A percentile compares a stretch with the other conserved stretches of the same genome.
Evolutionary conservation across 345 rosid species (phyloP).

Genomic region (Populus simonii): DNA sequence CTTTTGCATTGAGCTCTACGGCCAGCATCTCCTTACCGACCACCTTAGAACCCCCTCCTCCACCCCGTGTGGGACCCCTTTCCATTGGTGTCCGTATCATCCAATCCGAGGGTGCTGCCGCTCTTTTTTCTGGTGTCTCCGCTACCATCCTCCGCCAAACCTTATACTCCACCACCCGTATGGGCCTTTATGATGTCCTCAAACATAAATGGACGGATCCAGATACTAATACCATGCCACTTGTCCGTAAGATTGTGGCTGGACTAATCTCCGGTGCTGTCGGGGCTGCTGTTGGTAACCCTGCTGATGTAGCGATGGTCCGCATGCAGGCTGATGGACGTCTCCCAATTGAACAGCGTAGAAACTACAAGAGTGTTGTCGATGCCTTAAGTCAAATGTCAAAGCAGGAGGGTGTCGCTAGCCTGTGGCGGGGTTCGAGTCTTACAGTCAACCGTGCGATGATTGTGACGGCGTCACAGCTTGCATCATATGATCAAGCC

Average conservation of each 20-base stretch:
- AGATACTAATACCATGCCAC: conserved; percentile 5
- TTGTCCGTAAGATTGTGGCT: neutral
- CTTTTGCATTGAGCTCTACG: neutral
- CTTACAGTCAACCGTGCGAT: conserved; percentile 14
- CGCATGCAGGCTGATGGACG: conserved; percentile 22
- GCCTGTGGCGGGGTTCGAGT: conserved; percentile 12
- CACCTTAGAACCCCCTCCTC: neutral
- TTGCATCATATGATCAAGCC: conserved; percentile 14
- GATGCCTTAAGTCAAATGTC: conserved; percentile 21
- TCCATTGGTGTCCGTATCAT: conserved; percentile 10
- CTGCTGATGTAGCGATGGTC: conserved; percentile 20
- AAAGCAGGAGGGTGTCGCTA: conserved; percentile 13
- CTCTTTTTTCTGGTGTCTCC: conserved; percentile 12
- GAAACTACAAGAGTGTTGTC: conserved; percentile 15
- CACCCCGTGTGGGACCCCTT: conserved; percentile 15
- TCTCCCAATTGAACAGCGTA: conserved; percentile 11
- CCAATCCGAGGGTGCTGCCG: conserved; percentile 13
- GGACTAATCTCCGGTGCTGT: conserved; percentile 11
- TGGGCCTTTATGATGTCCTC: conserved; percentile 17
- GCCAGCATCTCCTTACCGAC: neutral
- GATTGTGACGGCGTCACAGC: conserved; percentile 19
- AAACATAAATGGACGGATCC: conserved; percentile 13
- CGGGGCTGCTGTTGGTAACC: conserved; percentile 14
- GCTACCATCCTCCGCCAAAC: conserved; percentile 19
- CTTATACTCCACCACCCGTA: conserved; percentile 18